Percentiles rank a stretch among this genome's conserved stretches.
These are phyloP conservation scores for Zea mays DNA, from an alignment of 176 grass and related monocot genomes.

Conservation along the genomic window DNA sequence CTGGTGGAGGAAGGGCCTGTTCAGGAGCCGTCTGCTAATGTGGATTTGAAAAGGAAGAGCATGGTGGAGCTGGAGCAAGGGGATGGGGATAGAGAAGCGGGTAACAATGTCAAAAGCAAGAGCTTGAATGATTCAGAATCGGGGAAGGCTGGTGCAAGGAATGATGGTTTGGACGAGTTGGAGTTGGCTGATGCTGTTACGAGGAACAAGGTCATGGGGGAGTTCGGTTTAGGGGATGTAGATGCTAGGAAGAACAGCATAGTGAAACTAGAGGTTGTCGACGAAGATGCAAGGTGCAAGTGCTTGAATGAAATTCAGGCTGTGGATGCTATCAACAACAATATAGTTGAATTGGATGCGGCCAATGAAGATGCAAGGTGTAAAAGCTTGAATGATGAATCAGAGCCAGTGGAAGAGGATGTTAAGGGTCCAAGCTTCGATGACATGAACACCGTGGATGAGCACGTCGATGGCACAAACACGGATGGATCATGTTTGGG, in stretches of 20 bases:
- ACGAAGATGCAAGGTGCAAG: conserved; percentile 18
- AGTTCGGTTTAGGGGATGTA: conserved; percentile 5
- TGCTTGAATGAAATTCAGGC: not conserved
- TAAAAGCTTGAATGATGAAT: conserved; percentile 5
- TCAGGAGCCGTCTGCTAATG: conserved; percentile 35
- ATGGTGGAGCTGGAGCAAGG: conserved; percentile 26
- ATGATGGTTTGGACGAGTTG: conserved; percentile 22
- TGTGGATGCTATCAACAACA: conserved; percentile 20
- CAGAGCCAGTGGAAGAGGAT: not conserved
- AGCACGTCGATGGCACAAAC: not conserved
- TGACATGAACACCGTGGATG: not conserved
- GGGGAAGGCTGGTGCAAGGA: conserved; percentile 15
- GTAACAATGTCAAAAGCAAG: conserved; percentile 38
- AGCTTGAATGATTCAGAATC: conserved; percentile 39
- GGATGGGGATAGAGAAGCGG: not conserved
- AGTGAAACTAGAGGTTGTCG: conserved; percentile 12
- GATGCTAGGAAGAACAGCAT: conserved; percentile 34
- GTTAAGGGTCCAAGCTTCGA: conserved; percentile 24
- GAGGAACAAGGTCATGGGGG: not conserved
- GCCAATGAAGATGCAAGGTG: conserved; percentile 12
- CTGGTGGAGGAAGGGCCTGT: conserved; percentile 22
- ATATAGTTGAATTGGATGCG: conserved; percentile 19
- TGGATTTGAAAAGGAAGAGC: conserved; percentile 17
- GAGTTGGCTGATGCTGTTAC: not conserved
- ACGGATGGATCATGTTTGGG: conserved; percentile 12